Evolutionary conservation across 2,329 filamentous ascomycete genomes (phyloP).

Genomic region (Talaromyces piceae): DNA sequence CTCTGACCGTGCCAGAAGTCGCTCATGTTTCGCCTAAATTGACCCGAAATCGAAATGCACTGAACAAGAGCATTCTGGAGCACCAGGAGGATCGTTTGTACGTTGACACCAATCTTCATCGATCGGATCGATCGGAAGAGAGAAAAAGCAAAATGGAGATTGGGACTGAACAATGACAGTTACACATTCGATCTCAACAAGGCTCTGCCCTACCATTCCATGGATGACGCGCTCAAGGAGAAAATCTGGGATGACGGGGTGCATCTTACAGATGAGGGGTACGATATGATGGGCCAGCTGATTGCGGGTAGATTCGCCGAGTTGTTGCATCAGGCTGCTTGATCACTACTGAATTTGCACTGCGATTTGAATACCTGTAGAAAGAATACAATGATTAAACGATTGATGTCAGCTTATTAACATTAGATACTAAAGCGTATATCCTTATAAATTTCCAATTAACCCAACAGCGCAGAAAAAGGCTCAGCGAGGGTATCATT

Average conservation of each 20-base stretch:
- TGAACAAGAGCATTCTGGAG: conserved; percentile 49
- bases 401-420: neutral
- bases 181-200: conserved; percentile 50
- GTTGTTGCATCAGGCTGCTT: conserved; percentile 20
- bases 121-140: too few species aligned
- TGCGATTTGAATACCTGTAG: too few species aligned
- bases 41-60: conserved; percentile 30
- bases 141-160: too few species aligned
- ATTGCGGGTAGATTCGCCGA: conserved; percentile 48
- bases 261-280: conserved; percentile 53
- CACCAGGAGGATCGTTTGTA: conserved; percentile 49
- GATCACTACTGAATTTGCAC: too few species aligned
- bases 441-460: neutral
- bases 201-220: conserved; percentile 48
- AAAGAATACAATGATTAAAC: neutral
- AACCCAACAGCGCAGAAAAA: neutral
- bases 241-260: conserved; percentile 56
- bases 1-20: conserved; percentile 56
- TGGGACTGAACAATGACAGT: conserved; percentile 26
- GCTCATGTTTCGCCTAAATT: conserved; percentile 22
- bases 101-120: conserved; percentile 19
- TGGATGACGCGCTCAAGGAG: conserved; percentile 40
- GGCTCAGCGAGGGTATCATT: neutral
- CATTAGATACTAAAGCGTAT: neutral
- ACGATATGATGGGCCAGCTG: conserved; percentile 54